Evolutionary conservation across 352 stramenopile species (phyloP).

Genomic region (Nothophytophthora sp.): DNA sequence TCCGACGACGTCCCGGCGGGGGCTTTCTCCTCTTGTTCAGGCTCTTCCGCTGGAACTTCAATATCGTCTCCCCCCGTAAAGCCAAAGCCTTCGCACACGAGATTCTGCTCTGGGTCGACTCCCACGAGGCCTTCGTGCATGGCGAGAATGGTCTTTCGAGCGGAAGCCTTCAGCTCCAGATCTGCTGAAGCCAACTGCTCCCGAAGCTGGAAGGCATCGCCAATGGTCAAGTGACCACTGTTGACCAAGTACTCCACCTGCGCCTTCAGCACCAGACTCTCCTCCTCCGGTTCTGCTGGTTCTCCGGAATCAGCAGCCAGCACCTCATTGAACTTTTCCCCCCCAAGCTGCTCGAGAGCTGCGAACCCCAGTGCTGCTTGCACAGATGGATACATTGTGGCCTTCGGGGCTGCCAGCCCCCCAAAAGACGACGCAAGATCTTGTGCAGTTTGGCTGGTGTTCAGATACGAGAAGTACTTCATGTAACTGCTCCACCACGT

Average conservation of each 20-base stretch:
- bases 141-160: slow-evolving; percentile 57
- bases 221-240: slow-evolving; percentile 51
- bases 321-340: too few species aligned
- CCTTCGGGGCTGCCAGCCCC: slow-evolving; percentile 24
- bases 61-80: slow-evolving; percentile 27
- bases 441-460: slow-evolving; percentile 19
- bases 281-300: neutral
- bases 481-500: slow-evolving; percentile 78
- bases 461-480: slow-evolving; percentile 41
- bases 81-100: slow-evolving; percentile 31
- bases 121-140: slow-evolving; percentile 63
- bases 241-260: slow-evolving; percentile 83
- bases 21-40: slow-evolving; percentile 6
- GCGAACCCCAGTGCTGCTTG: slow-evolving; percentile 7
- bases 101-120: slow-evolving; percentile 4
- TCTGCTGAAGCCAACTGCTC: slow-evolving; percentile 64
- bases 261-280: slow-evolving; percentile 57
- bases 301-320: neutral
- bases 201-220: slow-evolving; percentile 74
- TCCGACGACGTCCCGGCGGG: neutral
- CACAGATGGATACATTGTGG: slow-evolving; percentile 30
- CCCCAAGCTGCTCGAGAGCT: neutral
- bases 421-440: neutral
- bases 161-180: slow-evolving; percentile 38
- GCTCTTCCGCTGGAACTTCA: slow-evolving; percentile 5